A percentile compares a stretch with the other conserved stretches of the same genome.
These are phyloP conservation scores for Candida maris DNA, from an alignment of 805 yeast genomes.

Conservation along the genomic window DNA sequence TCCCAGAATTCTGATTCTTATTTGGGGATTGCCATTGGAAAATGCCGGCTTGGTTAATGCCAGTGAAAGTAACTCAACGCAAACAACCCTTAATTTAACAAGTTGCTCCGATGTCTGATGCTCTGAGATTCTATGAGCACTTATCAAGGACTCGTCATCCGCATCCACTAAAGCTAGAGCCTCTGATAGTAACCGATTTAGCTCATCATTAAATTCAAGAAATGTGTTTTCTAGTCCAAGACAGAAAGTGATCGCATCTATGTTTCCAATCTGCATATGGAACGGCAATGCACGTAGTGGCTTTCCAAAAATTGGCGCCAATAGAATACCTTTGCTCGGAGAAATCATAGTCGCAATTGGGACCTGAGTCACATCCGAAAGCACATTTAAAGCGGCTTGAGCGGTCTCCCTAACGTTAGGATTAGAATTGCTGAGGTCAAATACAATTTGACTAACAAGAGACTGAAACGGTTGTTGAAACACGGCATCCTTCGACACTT, in stretches of 20 bases:
- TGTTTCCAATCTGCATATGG: constrained; percentile 98
- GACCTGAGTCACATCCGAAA: constrained; percentile 67
- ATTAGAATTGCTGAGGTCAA: constrained; percentile 88
- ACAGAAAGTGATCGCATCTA: constrained; percentile 95
- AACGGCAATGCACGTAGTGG: constrained; percentile 96
- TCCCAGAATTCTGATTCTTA: constrained; percentile 81
- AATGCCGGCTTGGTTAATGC: constrained; percentile 86
- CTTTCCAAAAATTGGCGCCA: constrained; percentile 94
- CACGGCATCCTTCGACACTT: constrained; percentile 57
- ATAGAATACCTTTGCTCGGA: constrained; percentile 75
- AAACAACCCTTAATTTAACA: constrained; percentile 82
- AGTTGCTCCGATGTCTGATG: constrained; percentile 86
- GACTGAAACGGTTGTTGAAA: constrained; percentile 73
- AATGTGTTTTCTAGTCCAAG: constrained; percentile 76
- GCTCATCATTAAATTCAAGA: constrained; percentile 82
- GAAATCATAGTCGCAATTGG: constrained; percentile 73
- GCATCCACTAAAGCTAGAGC: constrained; percentile 95
- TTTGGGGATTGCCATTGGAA: constrained; percentile 56
- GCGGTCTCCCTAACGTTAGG: constrained; percentile 79
- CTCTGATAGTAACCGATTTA: constrained; percentile 79
- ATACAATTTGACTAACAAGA: constrained; percentile 82
- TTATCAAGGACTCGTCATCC: constrained; percentile 91
- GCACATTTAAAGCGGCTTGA: constrained; percentile 59
- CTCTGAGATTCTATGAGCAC: constrained; percentile 80
- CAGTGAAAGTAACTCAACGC: constrained; percentile 75